Conservation (phyloP, 2,329 filamentous ascomycete species). For the Colletotrichum endophyticum region DNA sequence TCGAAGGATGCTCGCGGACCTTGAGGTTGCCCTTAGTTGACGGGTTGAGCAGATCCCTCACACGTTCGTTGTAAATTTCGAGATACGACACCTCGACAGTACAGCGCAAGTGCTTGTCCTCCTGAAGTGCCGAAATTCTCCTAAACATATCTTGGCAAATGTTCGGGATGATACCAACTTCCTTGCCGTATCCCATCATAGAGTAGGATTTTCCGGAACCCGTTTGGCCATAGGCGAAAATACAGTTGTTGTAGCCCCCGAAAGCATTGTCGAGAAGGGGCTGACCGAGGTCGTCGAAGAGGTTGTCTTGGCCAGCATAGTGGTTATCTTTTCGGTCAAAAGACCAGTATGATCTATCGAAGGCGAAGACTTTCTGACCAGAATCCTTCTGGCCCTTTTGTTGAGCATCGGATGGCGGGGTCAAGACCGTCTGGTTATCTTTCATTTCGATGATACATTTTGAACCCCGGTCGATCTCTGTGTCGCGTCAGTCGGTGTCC, state of each 20-base stretch:
- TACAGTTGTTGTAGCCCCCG: slow-evolving; percentile 98
- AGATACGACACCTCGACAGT: slow-evolving; percentile 98
- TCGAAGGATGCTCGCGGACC: slow-evolving; percentile 96
- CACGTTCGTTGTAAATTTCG: slow-evolving; percentile 98
- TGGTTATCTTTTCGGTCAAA: slow-evolving; percentile 82
- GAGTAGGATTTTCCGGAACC: slow-evolving; percentile 99
- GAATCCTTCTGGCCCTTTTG: slow-evolving; percentile 73
- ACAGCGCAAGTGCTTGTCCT: slow-evolving; percentile 79
- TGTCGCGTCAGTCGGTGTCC: neutral
- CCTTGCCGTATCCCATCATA: slow-evolving; percentile 99
- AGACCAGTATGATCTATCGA: slow-evolving; percentile 98
- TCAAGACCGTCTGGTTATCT: slow-evolving; percentile 86
- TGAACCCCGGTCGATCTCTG: slow-evolving; percentile 88
- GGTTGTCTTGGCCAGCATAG: slow-evolving; percentile 88
- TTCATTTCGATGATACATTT: slow-evolving; percentile 99
- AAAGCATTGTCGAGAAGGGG: slow-evolving; percentile 98
- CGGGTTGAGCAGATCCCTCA: slow-evolving; percentile 93
- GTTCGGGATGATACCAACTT: slow-evolving; percentile 92
- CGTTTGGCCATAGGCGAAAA: slow-evolving; percentile 98
- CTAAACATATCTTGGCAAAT: slow-evolving; percentile 99
- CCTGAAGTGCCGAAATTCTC: slow-evolving; percentile 73
- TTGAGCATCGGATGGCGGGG: slow-evolving; percentile 67
- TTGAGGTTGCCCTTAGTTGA: slow-evolving; percentile 95
- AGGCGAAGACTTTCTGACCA: slow-evolving; percentile 86
- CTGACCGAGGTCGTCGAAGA: slow-evolving; percentile 86